Evolutionary conservation across 2,329 filamentous ascomycete species (phyloP), one percentile per base, ranked within the genome.

Genomic region (Lachnellula hyalina): DNA sequence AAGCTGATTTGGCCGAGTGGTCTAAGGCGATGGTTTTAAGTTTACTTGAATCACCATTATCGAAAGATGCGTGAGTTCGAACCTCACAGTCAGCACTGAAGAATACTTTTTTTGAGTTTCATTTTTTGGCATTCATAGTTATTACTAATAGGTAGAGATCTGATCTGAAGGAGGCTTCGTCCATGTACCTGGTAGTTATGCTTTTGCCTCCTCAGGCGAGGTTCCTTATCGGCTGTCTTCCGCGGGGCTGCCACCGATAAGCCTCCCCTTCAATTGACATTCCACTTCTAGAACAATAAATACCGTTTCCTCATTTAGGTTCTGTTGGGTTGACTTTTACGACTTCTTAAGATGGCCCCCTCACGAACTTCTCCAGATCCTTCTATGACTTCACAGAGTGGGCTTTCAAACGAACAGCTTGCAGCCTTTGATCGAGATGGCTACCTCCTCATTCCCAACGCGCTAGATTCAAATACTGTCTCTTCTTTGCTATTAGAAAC

Each of bases 381-480:
- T 34, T 17, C 51, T 2, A 42, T 47, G 14, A 5, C 41, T 47
- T 42, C 40, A 9, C 53, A 57, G 46, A 55, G 61, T 9, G 87
- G 86, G 54, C 87, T 96, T 55, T 87, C 86, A 15, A 72, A 83
- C 44, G 77, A 81, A 34, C 91, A 96, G 68, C 74, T 94, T 47
- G 70, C 80, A 48, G 77, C 79, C 66, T 97, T 95, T 77, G 71
- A 87, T 63, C 77, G 82, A 49, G 89, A 97, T 75, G 94, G 94
- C 73, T 97, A 95, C 74, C 86, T 97, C 57, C 81, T 97, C 65
- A 81, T 99, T 65, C 89, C 89, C 1, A 73, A 87, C 66, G 92
- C 89, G 53, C 82, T 97, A 41, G 78, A 79, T 9, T 77, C 79
- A 0, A 70, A 78, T 1, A 89, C 87, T 17, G 83, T 93, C 48